A percentile compares a stretch with the other conserved stretches of the same genome.
These are phyloP conservation scores for Orbilia javanica DNA, from an alignment of 2,329 filamentous ascomycete species.

Conservation along the genomic window DNA sequence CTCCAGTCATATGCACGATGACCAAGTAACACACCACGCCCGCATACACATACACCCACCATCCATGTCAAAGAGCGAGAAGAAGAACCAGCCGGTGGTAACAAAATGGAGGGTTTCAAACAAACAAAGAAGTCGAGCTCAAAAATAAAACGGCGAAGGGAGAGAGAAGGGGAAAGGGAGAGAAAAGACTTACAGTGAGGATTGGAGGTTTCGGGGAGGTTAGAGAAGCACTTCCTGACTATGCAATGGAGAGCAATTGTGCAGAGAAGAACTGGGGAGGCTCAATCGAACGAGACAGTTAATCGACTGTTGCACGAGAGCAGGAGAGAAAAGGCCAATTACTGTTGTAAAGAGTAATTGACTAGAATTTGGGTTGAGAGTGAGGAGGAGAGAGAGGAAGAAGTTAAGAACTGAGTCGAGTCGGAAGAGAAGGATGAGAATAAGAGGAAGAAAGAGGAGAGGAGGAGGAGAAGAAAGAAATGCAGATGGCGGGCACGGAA, in stretches of 20 bases:
- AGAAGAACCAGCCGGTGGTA: conserved; percentile 23
- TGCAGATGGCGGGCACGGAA: conserved; percentile 50
- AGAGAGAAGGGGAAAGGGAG: background rate
- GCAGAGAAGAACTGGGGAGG: background rate
- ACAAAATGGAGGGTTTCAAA: no score
- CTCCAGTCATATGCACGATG: conserved; percentile 35
- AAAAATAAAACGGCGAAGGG: background rate
- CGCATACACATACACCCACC: background rate
- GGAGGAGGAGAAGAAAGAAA: conserved; percentile 11
- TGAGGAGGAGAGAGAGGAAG: background rate
- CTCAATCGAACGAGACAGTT: conserved; percentile 36
- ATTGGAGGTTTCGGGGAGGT: background rate
- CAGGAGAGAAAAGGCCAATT: conserved; percentile 24
- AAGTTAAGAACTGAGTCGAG: background rate
- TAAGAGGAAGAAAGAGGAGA: background rate
- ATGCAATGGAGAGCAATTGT: conserved; percentile 22
- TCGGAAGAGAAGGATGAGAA: background rate
- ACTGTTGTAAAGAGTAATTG: conserved; percentile 13
- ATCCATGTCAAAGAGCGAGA: background rate
- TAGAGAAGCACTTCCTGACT: conserved; percentile 6
- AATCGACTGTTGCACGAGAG: conserved; percentile 30
- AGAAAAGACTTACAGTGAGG: conserved; percentile 21
- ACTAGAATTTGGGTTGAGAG: conserved; percentile 11
- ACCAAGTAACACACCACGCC: background rate
- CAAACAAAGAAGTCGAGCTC: no score